phyloP scores from a whole-genome alignment of 495 filamentous ascomycete species.

The Cairneyella variabilis region DNA sequence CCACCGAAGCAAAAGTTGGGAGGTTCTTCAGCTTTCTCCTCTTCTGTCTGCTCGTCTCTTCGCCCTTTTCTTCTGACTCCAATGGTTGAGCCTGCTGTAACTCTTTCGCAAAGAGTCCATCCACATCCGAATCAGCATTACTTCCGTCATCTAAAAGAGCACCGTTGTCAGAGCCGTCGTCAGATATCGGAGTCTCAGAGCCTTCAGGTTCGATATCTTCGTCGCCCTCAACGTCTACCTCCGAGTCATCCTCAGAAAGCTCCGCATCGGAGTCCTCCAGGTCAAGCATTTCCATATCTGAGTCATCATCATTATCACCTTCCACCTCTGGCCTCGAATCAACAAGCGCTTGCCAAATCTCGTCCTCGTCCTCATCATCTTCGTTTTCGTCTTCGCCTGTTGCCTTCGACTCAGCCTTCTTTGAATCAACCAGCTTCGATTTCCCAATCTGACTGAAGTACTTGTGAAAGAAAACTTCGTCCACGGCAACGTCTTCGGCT shows the following conservation, averaged over 20 bases:
- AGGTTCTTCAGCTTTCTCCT: constrained; percentile 80
- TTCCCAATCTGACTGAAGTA: constrained; percentile 85
- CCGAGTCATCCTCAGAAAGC: constrained; percentile 40
- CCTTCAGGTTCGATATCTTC: constrained; percentile 42
- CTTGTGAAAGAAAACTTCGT: constrained; percentile 97
- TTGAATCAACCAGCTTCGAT: constrained; percentile 52
- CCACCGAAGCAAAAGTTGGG: constrained; percentile 86
- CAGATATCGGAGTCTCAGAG: constrained; percentile 34
- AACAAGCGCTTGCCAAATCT: constrained; percentile 94
- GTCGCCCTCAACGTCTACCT: constrained; percentile 46
- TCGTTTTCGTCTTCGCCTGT: constrained; percentile 36
- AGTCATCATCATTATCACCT: constrained; percentile 57
- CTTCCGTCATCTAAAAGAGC: constrained; percentile 47
- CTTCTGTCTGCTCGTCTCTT: constrained; percentile 55
- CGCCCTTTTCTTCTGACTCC: constrained; percentile 32
- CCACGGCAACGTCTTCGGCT: constrained; percentile 75
- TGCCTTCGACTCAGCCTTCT: constrained; percentile 38
- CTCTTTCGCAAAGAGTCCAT: constrained; percentile 34
- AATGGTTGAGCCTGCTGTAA: constrained; percentile 20
- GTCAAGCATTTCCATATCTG: constrained; percentile 25
- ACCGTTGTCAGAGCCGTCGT: constrained; percentile 41
- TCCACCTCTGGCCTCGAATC: constrained; percentile 74
- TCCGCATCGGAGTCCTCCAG: constrained; percentile 42
- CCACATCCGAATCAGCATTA: constrained; percentile 46
- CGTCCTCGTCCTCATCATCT: constrained; percentile 59